Conservation (phyloP, 441 rosid species). For the Syzygium syzygioides region DNA sequence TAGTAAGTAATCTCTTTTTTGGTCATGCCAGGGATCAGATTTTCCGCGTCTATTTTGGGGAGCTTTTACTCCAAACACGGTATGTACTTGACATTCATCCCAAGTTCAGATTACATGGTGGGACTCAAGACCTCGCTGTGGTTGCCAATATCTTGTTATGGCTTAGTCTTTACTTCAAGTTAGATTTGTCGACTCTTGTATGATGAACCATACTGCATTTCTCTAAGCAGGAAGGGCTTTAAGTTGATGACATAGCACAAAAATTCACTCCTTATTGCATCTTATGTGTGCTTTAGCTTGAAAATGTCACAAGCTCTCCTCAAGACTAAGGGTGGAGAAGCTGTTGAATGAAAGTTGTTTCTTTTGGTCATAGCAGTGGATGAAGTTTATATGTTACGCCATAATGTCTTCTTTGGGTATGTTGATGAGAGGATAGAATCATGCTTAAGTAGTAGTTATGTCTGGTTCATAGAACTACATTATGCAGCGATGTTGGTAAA, state of each 20-base stretch:
- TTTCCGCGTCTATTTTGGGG: conserved; percentile 83
- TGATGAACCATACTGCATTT: background rate
- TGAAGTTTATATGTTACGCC: background rate
- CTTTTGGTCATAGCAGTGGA: background rate
- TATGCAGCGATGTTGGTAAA: background rate
- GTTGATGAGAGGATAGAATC: background rate
- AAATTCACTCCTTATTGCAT: background rate
- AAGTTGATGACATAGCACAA: background rate
- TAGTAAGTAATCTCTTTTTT: background rate
- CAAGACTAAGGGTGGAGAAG: background rate
- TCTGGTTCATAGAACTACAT: background rate
- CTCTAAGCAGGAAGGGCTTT: background rate
- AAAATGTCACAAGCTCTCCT: background rate
- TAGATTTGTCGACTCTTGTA: background rate
- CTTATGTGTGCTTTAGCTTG: background rate
- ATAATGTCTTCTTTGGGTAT: background rate
- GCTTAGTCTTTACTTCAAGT: background rate
- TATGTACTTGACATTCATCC: conserved; percentile 14
- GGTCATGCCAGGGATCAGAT: conserved; percentile 67
- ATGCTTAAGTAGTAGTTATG: background rate
- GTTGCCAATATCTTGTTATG: background rate
- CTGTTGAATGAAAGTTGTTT: background rate
- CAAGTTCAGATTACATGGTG: background rate
- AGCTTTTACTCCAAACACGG: conserved; percentile 69
- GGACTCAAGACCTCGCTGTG: background rate